phyloP scores from a whole-genome alignment of 2,329 filamentous ascomycete genomes.

The Diaporthe sp. region DNA sequence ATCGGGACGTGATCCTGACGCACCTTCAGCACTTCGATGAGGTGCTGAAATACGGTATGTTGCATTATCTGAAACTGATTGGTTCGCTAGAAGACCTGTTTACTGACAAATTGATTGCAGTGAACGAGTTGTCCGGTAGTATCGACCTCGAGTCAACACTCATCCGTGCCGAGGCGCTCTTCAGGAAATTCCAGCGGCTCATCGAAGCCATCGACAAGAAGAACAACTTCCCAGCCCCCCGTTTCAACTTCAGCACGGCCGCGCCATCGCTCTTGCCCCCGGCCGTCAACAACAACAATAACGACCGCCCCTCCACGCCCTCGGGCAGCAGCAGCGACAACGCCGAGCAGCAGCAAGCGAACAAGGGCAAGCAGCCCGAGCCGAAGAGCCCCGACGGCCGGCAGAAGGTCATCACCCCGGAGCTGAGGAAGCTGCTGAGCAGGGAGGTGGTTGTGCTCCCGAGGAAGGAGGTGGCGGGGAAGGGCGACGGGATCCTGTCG shows the following conservation, averaged over 20 bases:
- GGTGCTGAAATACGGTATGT: slow-evolving; percentile 92
- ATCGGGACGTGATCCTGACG: slow-evolving; percentile 95
- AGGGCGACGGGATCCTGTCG: slow-evolving; percentile 43
- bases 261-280: not conserved
- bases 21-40: slow-evolving; percentile 97
- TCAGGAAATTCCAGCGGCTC: slow-evolving; percentile 86
- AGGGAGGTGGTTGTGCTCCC: slow-evolving; percentile 60
- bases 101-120: slow-evolving; percentile 58
- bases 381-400: slow-evolving; percentile 41
- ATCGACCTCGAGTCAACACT: slow-evolving; percentile 92
- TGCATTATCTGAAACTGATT: not conserved
- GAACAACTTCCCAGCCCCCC: slow-evolving; percentile 79
- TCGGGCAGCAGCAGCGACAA: slow-evolving; percentile 27
- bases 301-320: slow-evolving; percentile 36
- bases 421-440: slow-evolving; percentile 66
- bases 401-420: slow-evolving; percentile 67
- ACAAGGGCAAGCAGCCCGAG: slow-evolving; percentile 37
- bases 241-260: slow-evolving; percentile 43
- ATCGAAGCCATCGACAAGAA: slow-evolving; percentile 95
- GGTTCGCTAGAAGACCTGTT: slow-evolving; percentile 31
- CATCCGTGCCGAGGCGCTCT: slow-evolving; percentile 88
- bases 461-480: slow-evolving; percentile 45
- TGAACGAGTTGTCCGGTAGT: slow-evolving; percentile 93
- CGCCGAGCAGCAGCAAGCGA: not conserved
- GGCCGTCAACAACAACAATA: not conserved